Conservation (phyloP, 163 green algal genomes). For the Scenedesmus sp. region DNA sequence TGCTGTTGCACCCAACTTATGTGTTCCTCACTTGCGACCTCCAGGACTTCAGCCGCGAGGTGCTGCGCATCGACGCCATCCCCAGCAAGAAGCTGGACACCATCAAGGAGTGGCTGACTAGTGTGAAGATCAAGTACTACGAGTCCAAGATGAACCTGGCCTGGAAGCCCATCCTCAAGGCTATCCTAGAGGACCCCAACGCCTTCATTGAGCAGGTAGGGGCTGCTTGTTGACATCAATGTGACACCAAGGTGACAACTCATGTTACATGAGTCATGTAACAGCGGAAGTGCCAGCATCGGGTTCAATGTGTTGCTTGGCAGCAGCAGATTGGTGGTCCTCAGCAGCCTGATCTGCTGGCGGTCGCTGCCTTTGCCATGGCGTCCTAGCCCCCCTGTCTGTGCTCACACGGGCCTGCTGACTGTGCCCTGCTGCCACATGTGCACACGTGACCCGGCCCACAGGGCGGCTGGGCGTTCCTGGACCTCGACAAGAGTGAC, state of each 20-base stretch:
- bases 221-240: neutral
- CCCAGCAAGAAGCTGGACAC: constrained; percentile 91
- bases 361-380: neutral
- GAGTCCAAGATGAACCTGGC: constrained; percentile 98
- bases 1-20: constrained; percentile 31
- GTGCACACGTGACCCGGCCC: neutral
- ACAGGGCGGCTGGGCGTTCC: constrained; percentile 97
- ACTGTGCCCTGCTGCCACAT: neutral
- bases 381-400: neutral
- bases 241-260: too few relatives aligned
- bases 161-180: constrained; percentile 99
- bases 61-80: constrained; percentile 94
- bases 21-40: neutral
- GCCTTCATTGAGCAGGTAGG: constrained; percentile 86
- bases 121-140: constrained; percentile 98
- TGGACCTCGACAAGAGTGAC: constrained; percentile 90
- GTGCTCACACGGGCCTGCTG: neutral
- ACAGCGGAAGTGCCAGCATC: too few relatives aligned
- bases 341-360: neutral
- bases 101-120: constrained; percentile 97
- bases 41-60: constrained; percentile 86
- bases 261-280: too few relatives aligned
- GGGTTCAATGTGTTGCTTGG: too few relatives aligned
- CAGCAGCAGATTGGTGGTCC: neutral
- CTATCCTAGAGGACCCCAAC: constrained; percentile 96